Evolutionary conservation across 2,329 filamentous ascomycete genomes (phyloP).

Genomic region (Teratosphaeria nubilosa): DNA sequence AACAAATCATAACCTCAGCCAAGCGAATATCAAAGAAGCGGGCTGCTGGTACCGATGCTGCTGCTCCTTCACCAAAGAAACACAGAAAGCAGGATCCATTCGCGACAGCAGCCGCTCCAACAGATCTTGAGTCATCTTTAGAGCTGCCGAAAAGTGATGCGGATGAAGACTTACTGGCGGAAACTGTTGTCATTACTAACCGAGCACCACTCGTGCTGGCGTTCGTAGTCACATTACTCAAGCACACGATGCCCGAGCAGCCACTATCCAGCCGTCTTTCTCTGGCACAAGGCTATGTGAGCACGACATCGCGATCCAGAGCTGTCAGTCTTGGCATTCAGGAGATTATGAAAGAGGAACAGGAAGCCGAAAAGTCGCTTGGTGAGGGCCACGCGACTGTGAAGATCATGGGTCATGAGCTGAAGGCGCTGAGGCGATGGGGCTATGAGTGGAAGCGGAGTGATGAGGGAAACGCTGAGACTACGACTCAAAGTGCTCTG

Average conservation of each 20-base stretch:
- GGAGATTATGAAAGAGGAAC: constrained; percentile 50
- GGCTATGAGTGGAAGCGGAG: constrained; percentile 52
- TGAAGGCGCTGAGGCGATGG: constrained; percentile 66
- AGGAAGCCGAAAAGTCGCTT: constrained; percentile 58
- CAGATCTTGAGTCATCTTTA: constrained; percentile 54
- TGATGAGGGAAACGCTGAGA: neutral
- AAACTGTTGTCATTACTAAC: constrained; percentile 58
- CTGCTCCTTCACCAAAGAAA: constrained; percentile 26
- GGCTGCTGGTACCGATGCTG: constrained; percentile 24
- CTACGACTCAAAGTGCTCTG: neutral
- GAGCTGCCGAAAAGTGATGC: constrained; percentile 44
- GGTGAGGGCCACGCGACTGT: constrained; percentile 66
- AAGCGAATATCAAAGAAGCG: constrained; percentile 50
- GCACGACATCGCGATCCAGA: constrained; percentile 67
- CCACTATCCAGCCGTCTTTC: constrained; percentile 75
- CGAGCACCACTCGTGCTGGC: constrained; percentile 73
- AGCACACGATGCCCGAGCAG: constrained; percentile 77
- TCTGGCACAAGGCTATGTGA: constrained; percentile 73
- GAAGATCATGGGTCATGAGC: constrained; percentile 60
- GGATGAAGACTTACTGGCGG: constrained; percentile 50
- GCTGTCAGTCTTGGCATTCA: constrained; percentile 66
- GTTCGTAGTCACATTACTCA: constrained; percentile 63
- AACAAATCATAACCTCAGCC: constrained; percentile 47
- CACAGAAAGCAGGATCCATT: constrained; percentile 24
- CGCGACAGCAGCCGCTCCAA: constrained; percentile 30